These are phyloP conservation scores for Aspergillus persii DNA, from an alignment of 2,329 filamentous ascomycete species.

Conservation along the genomic window DNA sequence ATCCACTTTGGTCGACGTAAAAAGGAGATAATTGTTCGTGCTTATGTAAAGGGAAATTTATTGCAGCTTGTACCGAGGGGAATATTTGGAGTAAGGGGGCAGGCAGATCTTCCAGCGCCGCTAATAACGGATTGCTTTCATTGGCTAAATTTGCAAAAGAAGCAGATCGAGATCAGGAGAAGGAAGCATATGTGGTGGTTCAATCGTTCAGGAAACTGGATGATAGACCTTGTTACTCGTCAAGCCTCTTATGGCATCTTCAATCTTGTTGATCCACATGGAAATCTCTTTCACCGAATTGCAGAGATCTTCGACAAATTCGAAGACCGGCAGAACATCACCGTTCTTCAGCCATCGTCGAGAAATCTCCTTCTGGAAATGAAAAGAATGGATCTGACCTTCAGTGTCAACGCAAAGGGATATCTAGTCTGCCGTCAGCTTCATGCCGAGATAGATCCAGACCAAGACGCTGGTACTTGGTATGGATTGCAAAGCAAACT, in stretches of 20 bases:
- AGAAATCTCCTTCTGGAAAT: constrained; percentile 48
- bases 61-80: constrained; percentile 34
- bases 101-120: constrained; percentile 51
- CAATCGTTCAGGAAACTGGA: constrained; percentile 39
- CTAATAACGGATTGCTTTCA: constrained; percentile 56
- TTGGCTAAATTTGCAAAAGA: constrained; percentile 33
- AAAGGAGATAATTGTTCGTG: constrained; percentile 41
- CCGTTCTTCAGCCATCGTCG: constrained; percentile 45
- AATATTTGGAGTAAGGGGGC: constrained; percentile 20
- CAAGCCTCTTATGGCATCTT: constrained; percentile 25
- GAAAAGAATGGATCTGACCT: constrained; percentile 52
- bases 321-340: constrained; percentile 45
- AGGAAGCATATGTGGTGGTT: constrained; percentile 40
- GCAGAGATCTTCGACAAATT: constrained; percentile 51
- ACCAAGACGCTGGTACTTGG: constrained; percentile 60
- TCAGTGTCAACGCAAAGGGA: constrained; percentile 46
- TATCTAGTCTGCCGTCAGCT: constrained; percentile 53
- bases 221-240: constrained; percentile 30
- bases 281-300: constrained; percentile 40
- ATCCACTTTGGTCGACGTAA: constrained; percentile 21
- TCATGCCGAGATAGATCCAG: constrained; percentile 50
- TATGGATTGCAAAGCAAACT: constrained; percentile 60
- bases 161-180: constrained; percentile 53
- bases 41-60: constrained; percentile 21
- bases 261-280: constrained; percentile 51